These are phyloP conservation scores for Eucalyptus pumila DNA, from an alignment of 345 rosid species.

Conservation along the genomic window DNA sequence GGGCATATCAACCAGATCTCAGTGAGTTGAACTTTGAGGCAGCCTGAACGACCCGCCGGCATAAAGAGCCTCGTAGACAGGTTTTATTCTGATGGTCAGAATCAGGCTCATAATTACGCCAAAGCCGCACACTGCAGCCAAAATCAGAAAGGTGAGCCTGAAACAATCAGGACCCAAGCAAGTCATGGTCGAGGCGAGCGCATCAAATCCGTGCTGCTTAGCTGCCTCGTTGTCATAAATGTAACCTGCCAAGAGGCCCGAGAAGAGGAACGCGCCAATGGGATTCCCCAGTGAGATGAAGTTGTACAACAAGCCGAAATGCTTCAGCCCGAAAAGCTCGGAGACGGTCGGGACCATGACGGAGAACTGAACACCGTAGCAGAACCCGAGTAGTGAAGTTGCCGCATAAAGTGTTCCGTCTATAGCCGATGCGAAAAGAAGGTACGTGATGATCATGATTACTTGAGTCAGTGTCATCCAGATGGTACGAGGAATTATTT, in stretches of 20 bases:
- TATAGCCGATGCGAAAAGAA: conserved; percentile 44
- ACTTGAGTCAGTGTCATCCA: conserved; percentile 49
- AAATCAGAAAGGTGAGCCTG: conserved; percentile 47
- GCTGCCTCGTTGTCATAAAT: conserved; percentile 47
- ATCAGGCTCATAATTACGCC: conserved; percentile 33
- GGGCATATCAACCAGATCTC: neutral
- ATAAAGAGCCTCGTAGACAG: conserved; percentile 54
- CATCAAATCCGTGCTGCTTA: conserved; percentile 20
- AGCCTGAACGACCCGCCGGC: conserved; percentile 47
- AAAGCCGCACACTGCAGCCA: conserved; percentile 33
- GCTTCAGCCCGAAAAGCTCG: conserved; percentile 55
- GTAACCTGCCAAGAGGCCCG: conserved; percentile 52
- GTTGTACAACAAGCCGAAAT: conserved; percentile 42
- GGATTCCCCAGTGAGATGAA: conserved; percentile 60
- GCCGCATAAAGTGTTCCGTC: conserved; percentile 37
- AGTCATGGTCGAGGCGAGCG: conserved; percentile 8
- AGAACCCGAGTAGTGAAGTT: conserved; percentile 48
- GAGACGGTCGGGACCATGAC: conserved; percentile 60
- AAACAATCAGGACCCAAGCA: conserved; percentile 60
- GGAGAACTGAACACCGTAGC: conserved; percentile 55
- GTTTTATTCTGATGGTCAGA: conserved; percentile 31
- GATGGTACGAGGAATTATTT: conserved; percentile 37
- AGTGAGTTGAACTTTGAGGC: conserved; percentile 25
- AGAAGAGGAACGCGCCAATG: conserved; percentile 53
- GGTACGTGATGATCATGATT: conserved; percentile 38